Conservation (phyloP, 2,329 filamentous ascomycete genomes). For the Fusarium nygamai region DNA sequence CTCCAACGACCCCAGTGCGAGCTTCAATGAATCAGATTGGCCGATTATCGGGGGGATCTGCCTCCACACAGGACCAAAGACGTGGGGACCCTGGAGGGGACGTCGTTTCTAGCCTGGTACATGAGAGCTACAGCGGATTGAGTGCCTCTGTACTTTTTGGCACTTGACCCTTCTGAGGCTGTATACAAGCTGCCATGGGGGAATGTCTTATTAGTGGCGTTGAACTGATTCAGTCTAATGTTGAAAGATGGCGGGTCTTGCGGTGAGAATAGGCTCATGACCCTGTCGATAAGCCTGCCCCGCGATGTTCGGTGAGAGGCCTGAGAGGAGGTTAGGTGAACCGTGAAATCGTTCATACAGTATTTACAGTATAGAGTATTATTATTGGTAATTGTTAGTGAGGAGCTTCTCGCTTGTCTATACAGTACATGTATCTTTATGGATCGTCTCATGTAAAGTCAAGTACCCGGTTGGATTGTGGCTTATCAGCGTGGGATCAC, state of each 20-base stretch:
- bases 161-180: slow-evolving; percentile 27
- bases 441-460: slow-evolving; percentile 13
- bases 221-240: slow-evolving; percentile 1
- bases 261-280: slow-evolving; percentile 33
- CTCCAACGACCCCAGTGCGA: slow-evolving; percentile 24
- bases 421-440: slow-evolving; percentile 12
- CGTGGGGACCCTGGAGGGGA: slow-evolving; percentile 36
- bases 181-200: background rate
- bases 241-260: slow-evolving; percentile 14
- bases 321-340: background rate
- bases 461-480: slow-evolving; percentile 35
- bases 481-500: slow-evolving; percentile 43
- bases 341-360: background rate
- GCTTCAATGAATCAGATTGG: slow-evolving; percentile 31
- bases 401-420: background rate
- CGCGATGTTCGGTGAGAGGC: slow-evolving; percentile 28
- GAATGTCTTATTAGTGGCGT: slow-evolving; percentile 25
- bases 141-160: slow-evolving; percentile 17
- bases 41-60: slow-evolving; percentile 24
- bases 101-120: slow-evolving; percentile 20
- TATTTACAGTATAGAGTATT: slow-evolving; percentile 5
- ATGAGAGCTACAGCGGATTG: slow-evolving; percentile 23
- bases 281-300: slow-evolving; percentile 35
- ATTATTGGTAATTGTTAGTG: background rate
- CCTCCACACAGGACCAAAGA: slow-evolving; percentile 19